Evolutionary conservation across 805 yeast genomes (phyloP), one percentile per base, ranked within the genome.

Genomic region (Hanseniaspora hatyaiensis): DNA sequence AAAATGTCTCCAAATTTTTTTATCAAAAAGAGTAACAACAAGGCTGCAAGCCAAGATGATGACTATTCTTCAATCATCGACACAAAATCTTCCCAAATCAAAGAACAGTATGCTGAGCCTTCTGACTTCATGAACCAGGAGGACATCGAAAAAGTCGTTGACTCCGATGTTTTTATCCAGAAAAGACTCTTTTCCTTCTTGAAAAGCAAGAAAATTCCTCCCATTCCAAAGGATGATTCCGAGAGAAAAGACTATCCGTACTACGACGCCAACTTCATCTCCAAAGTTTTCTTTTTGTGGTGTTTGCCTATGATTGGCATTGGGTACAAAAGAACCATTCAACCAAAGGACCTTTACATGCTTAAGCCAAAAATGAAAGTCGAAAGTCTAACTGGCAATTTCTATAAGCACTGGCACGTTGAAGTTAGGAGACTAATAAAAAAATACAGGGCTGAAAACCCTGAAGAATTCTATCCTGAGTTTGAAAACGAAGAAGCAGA

Each of bases 271-370:
- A 74, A 71, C 52, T 45, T 58, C 1, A n/a, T 77, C 1, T 69
- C 66, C 11, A 62, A 71, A 51, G 53, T 69, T 0, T 51, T 51
- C 18, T 48, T 51, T 31, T 15, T 71, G 67, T 77, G 80, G 79
- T 52, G 77, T 49, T 52, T 57, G 22, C 80, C 80, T 1, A 52
- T 77, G 45, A 59, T 77, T 65, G 55, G 53, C 6, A 65, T 67
- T 9, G 80, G 81, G 1, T 76, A 76, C 57, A 71, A 70, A 54
- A 63, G 80, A 52, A 75, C 79, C 2, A 55, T 76, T 38, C 65
- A 64, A 33, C 70, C 72, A 0, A 65, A 67, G 18, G 80, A 76
- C 57, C 57, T 75, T 53, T 75, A 53, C 41, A 41, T 34, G 3
- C 41, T 67, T n/a, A 64, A 63, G 16, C 63, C 63, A 0, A 53